These are phyloP conservation scores for Podaxis carcinomalis DNA, from an alignment of 768 basidiomycete genomes.

Conservation along the genomic window DNA sequence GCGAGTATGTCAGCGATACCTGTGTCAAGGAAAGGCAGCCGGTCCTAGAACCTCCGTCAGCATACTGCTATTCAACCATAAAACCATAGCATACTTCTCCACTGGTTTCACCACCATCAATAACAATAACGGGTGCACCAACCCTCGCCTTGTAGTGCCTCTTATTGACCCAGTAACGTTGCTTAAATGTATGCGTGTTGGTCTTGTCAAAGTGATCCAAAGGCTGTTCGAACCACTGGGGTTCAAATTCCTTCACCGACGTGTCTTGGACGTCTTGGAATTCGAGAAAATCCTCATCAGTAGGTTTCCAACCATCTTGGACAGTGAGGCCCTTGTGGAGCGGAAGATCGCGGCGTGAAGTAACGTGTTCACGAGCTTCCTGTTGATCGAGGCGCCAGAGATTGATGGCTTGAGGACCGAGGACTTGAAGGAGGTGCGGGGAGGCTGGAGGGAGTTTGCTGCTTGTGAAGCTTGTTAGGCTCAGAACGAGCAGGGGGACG, in stretches of 20 bases:
- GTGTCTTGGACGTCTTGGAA: background rate
- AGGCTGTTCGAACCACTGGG: constrained; percentile 77
- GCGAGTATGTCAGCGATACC: constrained; percentile 87
- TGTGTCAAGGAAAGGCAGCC: constrained; percentile 61
- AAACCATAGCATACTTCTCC: constrained; percentile 50
- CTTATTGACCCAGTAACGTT: constrained; percentile 91
- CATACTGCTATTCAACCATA: background rate
- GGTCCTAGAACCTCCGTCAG: constrained; percentile 25
- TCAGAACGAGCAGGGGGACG: background rate
- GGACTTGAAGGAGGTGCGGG: constrained; percentile 18
- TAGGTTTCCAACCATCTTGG: constrained; percentile 18
- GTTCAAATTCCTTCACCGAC: constrained; percentile 38
- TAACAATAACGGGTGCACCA: constrained; percentile 80
- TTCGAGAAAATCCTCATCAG: constrained; percentile 4
- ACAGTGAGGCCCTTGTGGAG: constrained; percentile 15
- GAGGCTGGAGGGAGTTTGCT: background rate
- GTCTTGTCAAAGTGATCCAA: constrained; percentile 72
- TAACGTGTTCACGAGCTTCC: constrained; percentile 18
- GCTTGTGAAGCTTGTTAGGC: background rate
- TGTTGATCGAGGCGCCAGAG: constrained; percentile 48
- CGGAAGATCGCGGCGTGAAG: constrained; percentile 15
- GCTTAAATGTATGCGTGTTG: constrained; percentile 62
- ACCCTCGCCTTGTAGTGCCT: constrained; percentile 69
- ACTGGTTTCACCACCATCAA: constrained; percentile 93
- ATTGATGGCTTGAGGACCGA: constrained; percentile 61